Base-by-base conservation (phyloP, 202 grass and related monocot species). In the Dendrocalamus latiflorus region DNA sequence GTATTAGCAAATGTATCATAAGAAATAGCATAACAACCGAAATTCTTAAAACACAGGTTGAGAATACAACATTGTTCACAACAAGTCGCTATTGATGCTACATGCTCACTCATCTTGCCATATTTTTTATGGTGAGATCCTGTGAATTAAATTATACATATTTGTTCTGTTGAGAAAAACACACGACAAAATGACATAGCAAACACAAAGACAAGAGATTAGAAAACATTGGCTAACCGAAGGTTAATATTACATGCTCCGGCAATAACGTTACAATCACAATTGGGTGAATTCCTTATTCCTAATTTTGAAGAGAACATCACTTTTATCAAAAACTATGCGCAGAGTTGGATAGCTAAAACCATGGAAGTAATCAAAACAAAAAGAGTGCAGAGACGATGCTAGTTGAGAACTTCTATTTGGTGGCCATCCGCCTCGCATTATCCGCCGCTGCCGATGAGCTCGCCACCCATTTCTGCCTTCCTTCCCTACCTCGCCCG, bases 21-120 rank as follows among this genome's bases (percentile, higher is more conserved):
- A 63, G 3, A 44, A 59, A 76, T 26, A 37, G 44, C 30, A 70
- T 64, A 49, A 63, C 37, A 41, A 79, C 9, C 11, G 34, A 69
- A 66, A 21, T 59, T 78, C 36, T 45, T 79, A 30, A 38, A 57
- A 68, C 38, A 81, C 65, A 73, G 59, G 42, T 79, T 48, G 38
- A 70, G 22, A 47, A 57, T 21, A 82, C 5, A 50, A 74, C 36
- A 59, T 21, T 69, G 2, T 65, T 42, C 9, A 78, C 51, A 65
- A 37, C 56, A 64, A 15, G 26, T 77, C 28, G 44, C 41, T 68
- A 63, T 22, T 69, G 22, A 87, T 76, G 57, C 70, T 57, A 44
- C 37, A 81, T 33, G 80, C 33, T 68, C 41, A 34, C 20, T 53
- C 59, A 62, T 44, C 24, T 48, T 41, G 20, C 33, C 1, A n/a